Base-by-base conservation (phyloP, 768 basidiomycete species). In the Mycena crocata region DNA sequence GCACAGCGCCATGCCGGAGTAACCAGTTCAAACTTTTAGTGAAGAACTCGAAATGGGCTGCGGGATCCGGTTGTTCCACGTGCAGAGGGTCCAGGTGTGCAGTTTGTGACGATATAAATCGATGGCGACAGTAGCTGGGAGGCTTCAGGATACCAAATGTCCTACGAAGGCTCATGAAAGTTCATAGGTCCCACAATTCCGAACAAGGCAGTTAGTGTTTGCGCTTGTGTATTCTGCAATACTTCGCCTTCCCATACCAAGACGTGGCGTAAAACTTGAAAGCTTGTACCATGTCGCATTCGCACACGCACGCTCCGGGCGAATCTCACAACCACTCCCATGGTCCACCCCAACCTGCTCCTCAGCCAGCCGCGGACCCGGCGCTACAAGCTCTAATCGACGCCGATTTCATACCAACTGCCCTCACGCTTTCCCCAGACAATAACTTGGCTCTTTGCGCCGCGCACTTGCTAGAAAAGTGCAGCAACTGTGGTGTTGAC, bases 381-480 rank as follows among this genome's bases (percentile, higher is more conserved):
- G 80, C 85, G 34, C 81, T 93, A 71, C 93, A 92, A 71, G 92
- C 91, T 1, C 78, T 90, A 69, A 93, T 95, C 54, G 94, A 95
- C 71, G 87, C 87, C 51, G 88, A 89, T 76, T 94, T 89, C 76
- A 73, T 76, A 10, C 87, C 88, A 13, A 85, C 90, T 32, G 77
- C 86, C 49, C 76, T 94, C 52, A 78, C 80, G 1, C 80, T 93
- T 34, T 84, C 84, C 13, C 80, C 86, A 19, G 88, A 91, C 67
- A 81, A 80, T 66, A 78, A 84, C 26, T 76, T 82, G 23, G 90
- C 87, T 1, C 81, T 91, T 39, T 97, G 95, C 77, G 80, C 78
- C 10, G 73, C 77, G 26, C 95, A 96, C 82, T 84, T 85, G 67
- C 81, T 85, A 52, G 92, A 93, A 76, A 90, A 90, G 75, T 96